Percentiles rank a stretch among this genome's conserved stretches.
Evolutionary conservation across 169 alveolate genomes (phyloP).

Genomic region (Plasmodium vivax): DNA sequence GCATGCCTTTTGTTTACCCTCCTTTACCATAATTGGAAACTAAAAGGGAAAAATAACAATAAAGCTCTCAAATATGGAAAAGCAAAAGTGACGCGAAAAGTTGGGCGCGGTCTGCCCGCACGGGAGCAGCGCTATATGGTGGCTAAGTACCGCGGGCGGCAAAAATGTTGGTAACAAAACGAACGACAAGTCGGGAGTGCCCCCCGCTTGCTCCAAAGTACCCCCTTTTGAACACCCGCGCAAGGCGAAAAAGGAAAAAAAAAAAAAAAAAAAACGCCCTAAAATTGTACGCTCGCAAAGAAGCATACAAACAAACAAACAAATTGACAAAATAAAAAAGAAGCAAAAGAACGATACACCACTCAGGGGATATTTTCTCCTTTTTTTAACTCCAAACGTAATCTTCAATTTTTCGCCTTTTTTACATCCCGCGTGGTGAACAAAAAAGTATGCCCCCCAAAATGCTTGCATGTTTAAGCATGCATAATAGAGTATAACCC

Average conservation of each 20-base stretch:
- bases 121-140: not conserved
- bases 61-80: not conserved
- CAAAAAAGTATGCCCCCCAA: not conserved
- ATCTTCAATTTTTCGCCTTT: not conserved
- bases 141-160: not conserved
- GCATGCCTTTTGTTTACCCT: not conserved
- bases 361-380: not conserved
- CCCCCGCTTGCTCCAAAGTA: not conserved
- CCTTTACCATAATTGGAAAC: not conserved
- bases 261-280: not conserved
- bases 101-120: not conserved
- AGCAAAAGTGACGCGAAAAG: not conserved
- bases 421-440: not conserved
- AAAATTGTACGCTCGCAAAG: not conserved
- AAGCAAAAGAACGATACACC: not conserved
- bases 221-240: not conserved
- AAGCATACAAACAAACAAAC: not conserved
- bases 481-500: not conserved
- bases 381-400: not conserved
- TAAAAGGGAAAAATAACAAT: not conserved
- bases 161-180: not conserved
- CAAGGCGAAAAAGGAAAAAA: not conserved
- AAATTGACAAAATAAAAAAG: not conserved
- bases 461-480: not conserved
- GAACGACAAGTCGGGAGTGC: not conserved